Conservation (phyloP, 495 filamentous ascomycete species). For the Xylaria palmicola region DNA sequence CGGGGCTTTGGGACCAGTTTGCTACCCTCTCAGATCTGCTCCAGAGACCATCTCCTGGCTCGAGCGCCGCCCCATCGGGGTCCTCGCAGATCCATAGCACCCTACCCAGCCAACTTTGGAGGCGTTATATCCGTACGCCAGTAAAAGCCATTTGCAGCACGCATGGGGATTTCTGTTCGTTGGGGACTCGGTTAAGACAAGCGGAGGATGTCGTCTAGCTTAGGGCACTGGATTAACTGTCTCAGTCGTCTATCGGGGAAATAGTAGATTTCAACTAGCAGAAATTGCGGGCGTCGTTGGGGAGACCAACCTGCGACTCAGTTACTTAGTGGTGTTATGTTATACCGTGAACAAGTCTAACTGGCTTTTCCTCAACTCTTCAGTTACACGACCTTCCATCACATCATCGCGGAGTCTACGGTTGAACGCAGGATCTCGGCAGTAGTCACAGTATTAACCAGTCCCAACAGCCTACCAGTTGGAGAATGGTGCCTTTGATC, state of each 20-base stretch:
- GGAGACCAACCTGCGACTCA: too few relatives aligned
- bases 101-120: neutral
- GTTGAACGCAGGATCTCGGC: constrained; percentile 7
- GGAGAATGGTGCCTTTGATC: neutral
- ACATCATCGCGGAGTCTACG: neutral
- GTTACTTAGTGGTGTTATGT: too few relatives aligned
- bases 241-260: neutral
- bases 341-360: neutral
- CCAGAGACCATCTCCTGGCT: neutral
- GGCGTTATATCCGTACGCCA: neutral
- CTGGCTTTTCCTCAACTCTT: constrained; percentile 1
- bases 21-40: neutral
- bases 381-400: constrained; percentile 4
- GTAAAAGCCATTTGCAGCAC: neutral
- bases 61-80: neutral
- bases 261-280: too few relatives aligned
- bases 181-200: too few relatives aligned
- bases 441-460: neutral
- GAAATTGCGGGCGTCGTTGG: too few relatives aligned
- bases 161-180: constrained; percentile 1
- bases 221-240: neutral
- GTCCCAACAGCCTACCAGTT: neutral
- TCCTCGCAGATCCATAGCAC: neutral
- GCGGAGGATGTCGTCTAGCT: neutral
- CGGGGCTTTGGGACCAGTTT: neutral